Base-by-base conservation (phyloP, 331 rosid genomes). In the Prunus yedoensis region DNA sequence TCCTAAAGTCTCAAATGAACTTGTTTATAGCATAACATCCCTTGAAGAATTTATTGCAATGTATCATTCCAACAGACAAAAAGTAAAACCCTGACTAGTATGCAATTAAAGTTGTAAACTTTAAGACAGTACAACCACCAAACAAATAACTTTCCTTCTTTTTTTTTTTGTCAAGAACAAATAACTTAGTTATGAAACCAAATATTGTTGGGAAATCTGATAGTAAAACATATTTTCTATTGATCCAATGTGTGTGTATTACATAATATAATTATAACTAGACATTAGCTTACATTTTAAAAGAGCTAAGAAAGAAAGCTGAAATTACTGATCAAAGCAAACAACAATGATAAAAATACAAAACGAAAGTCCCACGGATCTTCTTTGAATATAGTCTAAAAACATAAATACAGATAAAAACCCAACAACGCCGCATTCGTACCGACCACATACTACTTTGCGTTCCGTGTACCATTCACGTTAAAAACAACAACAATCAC, bases 281-380 rank as follows among this genome's bases (percentile, higher is more conserved):
- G 18, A 32, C 3, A 50, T 12, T 51, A 16, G 13, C 71, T 59
- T 15, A 4, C 52, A 32, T 8, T 23, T 14, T 58, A 13, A 21
- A 2, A 12, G 8, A 18, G 61, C 35, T 23, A 58, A 18, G 10
- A 32, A 51, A n/a, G 43, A 20, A 66, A 20, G n/a, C 52, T 21
- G 10, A 13, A 38, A 64, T 13, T 30, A 21, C 30, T 43, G 73
- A 70, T 52, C 74, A 62, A 64, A 63, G 9, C 74, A 64, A 74
- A 58, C 46, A 71, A 70, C 77, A 80, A 47, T 25, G 38, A 70
- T 6, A 53, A 21, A 27, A 62, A 77, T 9, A 30, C 67, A 70
- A 71, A 14, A 70, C 0, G 14, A 35, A 68, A 54, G 9, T 5
- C 27, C 21, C 23, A 32, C 10, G 8, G 17, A 23, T 23, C 9